Evolutionary conservation across 2,329 filamentous ascomycete genomes (phyloP).

Genomic region (Colletotrichum liriopes): DNA sequence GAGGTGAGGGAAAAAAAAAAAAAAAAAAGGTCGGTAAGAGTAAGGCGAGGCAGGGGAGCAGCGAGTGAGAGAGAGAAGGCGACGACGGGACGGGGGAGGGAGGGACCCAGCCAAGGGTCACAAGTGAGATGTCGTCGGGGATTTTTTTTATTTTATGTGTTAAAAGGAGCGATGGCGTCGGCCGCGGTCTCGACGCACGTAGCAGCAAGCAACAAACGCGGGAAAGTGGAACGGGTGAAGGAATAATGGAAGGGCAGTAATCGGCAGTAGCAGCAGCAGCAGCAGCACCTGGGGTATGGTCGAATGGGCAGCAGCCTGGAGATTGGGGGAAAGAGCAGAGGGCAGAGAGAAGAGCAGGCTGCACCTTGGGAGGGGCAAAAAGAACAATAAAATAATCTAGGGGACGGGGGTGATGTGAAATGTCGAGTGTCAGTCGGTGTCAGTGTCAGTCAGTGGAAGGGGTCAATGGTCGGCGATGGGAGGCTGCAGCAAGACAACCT

Average conservation of each 20-base stretch:
- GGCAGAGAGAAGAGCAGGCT: background rate
- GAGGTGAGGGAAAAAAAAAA: too few relatives aligned
- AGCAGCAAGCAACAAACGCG: constrained; percentile 10
- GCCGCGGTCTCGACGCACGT: constrained; percentile 33
- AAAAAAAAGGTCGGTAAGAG: constrained; percentile 12
- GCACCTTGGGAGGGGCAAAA: constrained; percentile 2
- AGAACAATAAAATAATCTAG: constrained; percentile 19
- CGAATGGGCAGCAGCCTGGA: background rate
- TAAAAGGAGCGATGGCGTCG: constrained; percentile 33
- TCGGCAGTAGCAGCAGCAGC: background rate
- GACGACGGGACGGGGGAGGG: constrained; percentile 9
- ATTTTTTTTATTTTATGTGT: constrained; percentile 28
- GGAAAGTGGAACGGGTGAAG: constrained; percentile 37
- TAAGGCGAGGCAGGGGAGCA: constrained; percentile 27
- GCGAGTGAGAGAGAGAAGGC: constrained; percentile 10
- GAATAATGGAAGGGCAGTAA: constrained; percentile 16
- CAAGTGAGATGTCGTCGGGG: constrained; percentile 42
- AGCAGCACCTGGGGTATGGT: constrained; percentile 10
- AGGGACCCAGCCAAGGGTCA: constrained; percentile 35
- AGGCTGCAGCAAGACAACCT: constrained; percentile 25
- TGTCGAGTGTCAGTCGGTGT: constrained; percentile 17
- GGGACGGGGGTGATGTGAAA: background rate
- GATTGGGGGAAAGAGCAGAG: background rate
- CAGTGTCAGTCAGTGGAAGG: background rate
- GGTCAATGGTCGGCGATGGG: constrained; percentile 13